phyloP scores from a whole-genome alignment of 176 grass and related monocot species.

The Lolium perenne region DNA sequence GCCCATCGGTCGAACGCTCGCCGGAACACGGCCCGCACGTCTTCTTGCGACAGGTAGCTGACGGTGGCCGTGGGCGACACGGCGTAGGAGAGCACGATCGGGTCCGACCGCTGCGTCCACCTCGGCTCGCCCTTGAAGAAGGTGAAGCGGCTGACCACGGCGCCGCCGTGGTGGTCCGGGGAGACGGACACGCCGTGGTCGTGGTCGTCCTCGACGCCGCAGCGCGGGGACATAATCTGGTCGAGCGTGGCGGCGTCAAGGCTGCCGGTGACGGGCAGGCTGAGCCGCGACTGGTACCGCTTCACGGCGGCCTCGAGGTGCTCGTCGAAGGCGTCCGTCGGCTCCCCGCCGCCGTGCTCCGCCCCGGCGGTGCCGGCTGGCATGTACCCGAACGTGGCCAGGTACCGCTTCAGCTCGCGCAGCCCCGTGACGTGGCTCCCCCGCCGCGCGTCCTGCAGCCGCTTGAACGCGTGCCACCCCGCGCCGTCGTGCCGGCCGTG shows the following conservation, averaged over 20 bases:
- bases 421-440: slow-evolving; percentile 66
- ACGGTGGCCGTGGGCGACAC: slow-evolving; percentile 57
- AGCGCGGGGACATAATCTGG: slow-evolving; percentile 73
- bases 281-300: slow-evolving; percentile 66
- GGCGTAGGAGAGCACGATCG: slow-evolving; percentile 74
- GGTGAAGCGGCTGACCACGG: slow-evolving; percentile 53
- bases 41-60: slow-evolving; percentile 52
- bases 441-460: slow-evolving; percentile 59
- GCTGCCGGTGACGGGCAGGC: slow-evolving; percentile 66
- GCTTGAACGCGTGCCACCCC: slow-evolving; percentile 66
- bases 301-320: slow-evolving; percentile 64
- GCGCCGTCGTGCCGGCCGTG: background rate
- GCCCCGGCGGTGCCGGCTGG: background rate
- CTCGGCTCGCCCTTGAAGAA: slow-evolving; percentile 76
- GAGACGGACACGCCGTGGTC: slow-evolving; percentile 33
- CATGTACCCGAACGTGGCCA: slow-evolving; percentile 82
- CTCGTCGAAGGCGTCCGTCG: slow-evolving; percentile 74
- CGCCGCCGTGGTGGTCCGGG: background rate
- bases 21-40: slow-evolving; percentile 63
- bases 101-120: slow-evolving; percentile 60
- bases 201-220: slow-evolving; percentile 71
- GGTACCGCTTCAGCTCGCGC: slow-evolving; percentile 70
- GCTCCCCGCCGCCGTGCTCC: background rate
- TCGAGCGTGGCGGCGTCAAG: slow-evolving; percentile 71
- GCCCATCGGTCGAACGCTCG: slow-evolving; percentile 85